phyloP scores from a whole-genome alignment of 495 filamentous ascomycete genomes.

The Annulohypoxylon maeteangense region DNA sequence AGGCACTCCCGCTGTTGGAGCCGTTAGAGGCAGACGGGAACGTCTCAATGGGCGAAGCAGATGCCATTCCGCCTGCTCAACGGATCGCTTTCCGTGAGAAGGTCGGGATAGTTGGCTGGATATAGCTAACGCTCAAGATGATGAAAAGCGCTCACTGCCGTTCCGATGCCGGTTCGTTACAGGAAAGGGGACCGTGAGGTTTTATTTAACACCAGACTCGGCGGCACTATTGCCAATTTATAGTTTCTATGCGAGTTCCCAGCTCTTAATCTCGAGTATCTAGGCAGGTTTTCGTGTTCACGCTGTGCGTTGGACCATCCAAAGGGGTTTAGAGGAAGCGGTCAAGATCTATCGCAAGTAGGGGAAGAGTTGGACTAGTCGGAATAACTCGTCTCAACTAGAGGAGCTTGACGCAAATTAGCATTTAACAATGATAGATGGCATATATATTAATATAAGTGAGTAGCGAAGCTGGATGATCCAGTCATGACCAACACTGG shows the following conservation, averaged over 20 bases:
- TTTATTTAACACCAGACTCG: constrained; percentile 38
- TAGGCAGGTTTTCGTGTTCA: constrained; percentile 23
- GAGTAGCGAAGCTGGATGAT: constrained; percentile 12
- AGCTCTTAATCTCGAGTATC: constrained; percentile 15
- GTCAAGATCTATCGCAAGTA: constrained; percentile 46
- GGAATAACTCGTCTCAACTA: constrained; percentile 19
- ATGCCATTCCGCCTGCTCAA: constrained; percentile 57
- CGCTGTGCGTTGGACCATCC: constrained; percentile 19
- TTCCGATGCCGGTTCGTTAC: constrained; percentile 29
- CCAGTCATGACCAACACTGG: constrained; percentile 31
- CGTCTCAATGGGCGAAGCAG: constrained; percentile 57
- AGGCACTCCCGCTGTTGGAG: constrained; percentile 57
- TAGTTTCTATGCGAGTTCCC: constrained; percentile 24
- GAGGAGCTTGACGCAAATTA: constrained; percentile 16
- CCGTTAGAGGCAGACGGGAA: constrained; percentile 44
- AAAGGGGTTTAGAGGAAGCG: constrained; percentile 31
- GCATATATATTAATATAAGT: not conserved
- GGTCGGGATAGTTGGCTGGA: constrained; percentile 25
- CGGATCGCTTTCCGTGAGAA: constrained; percentile 41
- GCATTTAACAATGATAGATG: constrained; percentile 9
- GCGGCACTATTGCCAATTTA: constrained; percentile 36
- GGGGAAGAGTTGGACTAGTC: constrained; percentile 25
- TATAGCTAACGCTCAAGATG: constrained; percentile 27
- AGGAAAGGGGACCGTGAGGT: constrained; percentile 26
- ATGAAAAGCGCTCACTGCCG: constrained; percentile 47